Conservation (phyloP, 2,329 filamentous ascomycete species). For the Paracoccidioides lutzii region DNA sequence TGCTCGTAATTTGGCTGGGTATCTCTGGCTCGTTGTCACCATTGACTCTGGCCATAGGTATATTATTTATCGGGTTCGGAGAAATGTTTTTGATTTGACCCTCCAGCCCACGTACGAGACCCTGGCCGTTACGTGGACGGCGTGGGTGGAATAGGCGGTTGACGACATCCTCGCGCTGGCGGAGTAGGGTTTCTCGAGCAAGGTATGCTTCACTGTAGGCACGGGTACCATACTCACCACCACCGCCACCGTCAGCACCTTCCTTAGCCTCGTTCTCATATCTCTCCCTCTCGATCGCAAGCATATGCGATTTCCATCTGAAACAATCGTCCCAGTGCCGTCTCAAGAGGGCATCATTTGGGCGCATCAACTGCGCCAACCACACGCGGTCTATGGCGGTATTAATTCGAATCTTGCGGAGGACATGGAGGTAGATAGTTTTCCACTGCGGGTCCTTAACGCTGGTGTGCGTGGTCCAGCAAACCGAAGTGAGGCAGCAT, state of each 20-base stretch:
- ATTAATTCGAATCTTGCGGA: conserved; percentile 2
- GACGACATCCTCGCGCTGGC: not conserved
- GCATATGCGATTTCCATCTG: conserved; percentile 6
- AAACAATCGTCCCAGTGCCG: conserved; percentile 7
- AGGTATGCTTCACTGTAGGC: not conserved
- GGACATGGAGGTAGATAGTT: conserved; percentile 6
- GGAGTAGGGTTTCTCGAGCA: not conserved
- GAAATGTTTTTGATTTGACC: not conserved
- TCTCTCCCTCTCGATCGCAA: conserved; percentile 5
- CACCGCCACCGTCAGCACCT: not conserved
- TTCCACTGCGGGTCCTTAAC: conserved; percentile 2
- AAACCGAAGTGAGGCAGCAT: conserved; percentile 5
- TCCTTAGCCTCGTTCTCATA: not conserved
- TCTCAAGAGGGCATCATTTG: not conserved
- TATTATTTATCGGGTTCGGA: not conserved
- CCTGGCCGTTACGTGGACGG: not conserved
- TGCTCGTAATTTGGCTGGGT: not conserved
- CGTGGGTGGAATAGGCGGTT: not conserved
- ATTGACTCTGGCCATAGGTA: not conserved
- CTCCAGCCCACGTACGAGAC: not conserved
- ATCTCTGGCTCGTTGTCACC: not conserved
- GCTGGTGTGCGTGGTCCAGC: conserved; percentile 4
- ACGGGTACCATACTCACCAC: not conserved
- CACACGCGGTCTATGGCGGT: not conserved
- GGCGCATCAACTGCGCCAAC: conserved; percentile 5